A percentile compares a stretch with the other conserved stretches of the same genome.
Evolutionary conservation across 441 rosid genomes (phyloP).

Genomic region (Melastoma candidum): DNA sequence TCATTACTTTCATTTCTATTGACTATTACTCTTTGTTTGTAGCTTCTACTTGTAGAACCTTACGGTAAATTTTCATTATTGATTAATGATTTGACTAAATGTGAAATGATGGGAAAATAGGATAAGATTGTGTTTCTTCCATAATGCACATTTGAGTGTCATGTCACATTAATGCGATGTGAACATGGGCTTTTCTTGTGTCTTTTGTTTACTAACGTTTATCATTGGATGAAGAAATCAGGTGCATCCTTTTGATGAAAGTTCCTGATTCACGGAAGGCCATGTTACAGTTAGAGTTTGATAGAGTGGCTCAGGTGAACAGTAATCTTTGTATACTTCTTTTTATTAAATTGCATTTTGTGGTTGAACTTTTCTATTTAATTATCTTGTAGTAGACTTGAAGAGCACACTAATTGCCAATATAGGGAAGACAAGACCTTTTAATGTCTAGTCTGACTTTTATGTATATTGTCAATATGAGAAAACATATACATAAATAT

Average conservation of each 20-base stretch:
- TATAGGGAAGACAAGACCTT: too few species aligned
- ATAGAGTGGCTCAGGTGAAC: constrained; percentile 92
- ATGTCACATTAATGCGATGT: background rate
- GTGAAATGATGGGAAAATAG: too few species aligned
- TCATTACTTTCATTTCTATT: too few species aligned
- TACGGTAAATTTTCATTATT: too few species aligned
- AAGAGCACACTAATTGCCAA: background rate
- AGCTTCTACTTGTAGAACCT: too few species aligned
- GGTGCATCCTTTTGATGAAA: constrained; percentile 75
- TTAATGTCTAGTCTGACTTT: too few species aligned
- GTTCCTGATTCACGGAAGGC: constrained; percentile 90
- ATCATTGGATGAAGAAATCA: constrained; percentile 59
- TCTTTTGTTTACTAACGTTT: constrained; percentile 12
- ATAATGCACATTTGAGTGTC: background rate
- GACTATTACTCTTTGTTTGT: too few species aligned
- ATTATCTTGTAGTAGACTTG: background rate
- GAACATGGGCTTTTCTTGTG: constrained; percentile 11
- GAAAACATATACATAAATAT: too few species aligned
- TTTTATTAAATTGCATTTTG: background rate
- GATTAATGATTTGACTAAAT: too few species aligned
- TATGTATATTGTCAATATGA: too few species aligned
- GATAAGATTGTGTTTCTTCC: too few species aligned
- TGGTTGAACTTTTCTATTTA: background rate
- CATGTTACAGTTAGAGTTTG: constrained; percentile 67
- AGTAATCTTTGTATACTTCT: background rate